phyloP scores from a whole-genome alignment of 306 rosid species.

The Glycine latifolia region DNA sequence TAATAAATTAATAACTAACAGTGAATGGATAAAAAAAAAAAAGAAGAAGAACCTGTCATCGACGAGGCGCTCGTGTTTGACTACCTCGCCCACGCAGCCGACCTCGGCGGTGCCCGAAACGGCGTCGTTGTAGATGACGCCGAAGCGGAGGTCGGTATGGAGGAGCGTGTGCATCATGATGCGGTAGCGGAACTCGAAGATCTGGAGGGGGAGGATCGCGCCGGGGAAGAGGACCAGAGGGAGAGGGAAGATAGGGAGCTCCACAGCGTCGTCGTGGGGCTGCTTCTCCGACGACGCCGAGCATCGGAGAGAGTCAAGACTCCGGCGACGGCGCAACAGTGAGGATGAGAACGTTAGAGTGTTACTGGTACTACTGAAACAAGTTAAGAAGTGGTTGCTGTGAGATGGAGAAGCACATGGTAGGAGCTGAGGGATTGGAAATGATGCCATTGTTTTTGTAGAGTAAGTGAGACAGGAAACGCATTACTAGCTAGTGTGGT shows the following conservation, averaged over 20 bases:
- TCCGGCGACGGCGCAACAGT: constrained; percentile 29
- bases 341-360: not conserved
- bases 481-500: too few species aligned
- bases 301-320: constrained; percentile 63
- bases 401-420: constrained; percentile 53
- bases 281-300: constrained; percentile 58
- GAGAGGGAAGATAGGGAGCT: constrained; percentile 89
- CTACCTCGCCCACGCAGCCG: constrained; percentile 95
- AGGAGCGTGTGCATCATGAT: constrained; percentile 99
- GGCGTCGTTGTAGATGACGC: constrained; percentile 83
- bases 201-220: constrained; percentile 90
- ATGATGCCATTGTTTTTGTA: constrained; percentile 51
- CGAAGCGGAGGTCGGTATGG: constrained; percentile 94
- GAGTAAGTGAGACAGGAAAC: too few species aligned
- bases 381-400: too few species aligned
- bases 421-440: constrained; percentile 59
- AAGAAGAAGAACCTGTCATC: constrained; percentile 65
- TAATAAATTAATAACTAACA: too few species aligned
- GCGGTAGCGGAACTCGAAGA: constrained; percentile 97
- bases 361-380: too few species aligned
- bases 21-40: too few species aligned
- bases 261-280: constrained; percentile 79
- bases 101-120: constrained; percentile 85
- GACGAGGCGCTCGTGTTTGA: constrained; percentile 92
- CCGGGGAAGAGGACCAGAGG: constrained; percentile 96